Evolutionary conservation across 805 yeast genomes (phyloP).

Genomic region (Nakazawaea wyomingensis): DNA sequence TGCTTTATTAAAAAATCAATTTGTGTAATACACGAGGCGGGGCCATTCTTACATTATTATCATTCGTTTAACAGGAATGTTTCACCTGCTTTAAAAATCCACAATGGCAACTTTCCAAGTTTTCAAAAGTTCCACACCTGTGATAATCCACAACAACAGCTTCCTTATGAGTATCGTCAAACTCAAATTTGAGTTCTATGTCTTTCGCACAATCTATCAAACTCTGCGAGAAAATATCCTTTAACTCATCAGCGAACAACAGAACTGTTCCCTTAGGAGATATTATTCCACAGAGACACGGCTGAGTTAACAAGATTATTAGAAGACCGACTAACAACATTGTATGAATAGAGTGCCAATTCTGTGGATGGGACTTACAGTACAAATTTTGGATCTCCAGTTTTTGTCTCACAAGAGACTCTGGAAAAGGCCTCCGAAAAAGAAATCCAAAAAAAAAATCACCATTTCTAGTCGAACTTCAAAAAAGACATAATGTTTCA

Average conservation of each 20-base stretch:
- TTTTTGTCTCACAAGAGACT: no score
- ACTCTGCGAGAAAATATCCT: background rate
- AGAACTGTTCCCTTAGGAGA: background rate
- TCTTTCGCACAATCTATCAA: constrained; percentile 5
- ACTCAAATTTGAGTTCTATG: constrained; percentile 2
- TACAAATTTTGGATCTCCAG: no score
- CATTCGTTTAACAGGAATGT: background rate
- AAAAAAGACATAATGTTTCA: background rate
- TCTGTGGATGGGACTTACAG: no score
- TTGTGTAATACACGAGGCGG: no score
- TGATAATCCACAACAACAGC: constrained; percentile 6
- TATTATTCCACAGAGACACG: background rate
- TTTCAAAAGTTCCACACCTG: constrained; percentile 9
- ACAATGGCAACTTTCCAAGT: constrained; percentile 4
- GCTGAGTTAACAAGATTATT: background rate
- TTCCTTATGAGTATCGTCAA: background rate
- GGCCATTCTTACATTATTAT: constrained; percentile 6
- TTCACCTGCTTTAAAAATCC: background rate
- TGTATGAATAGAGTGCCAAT: background rate
- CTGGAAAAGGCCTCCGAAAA: no score
- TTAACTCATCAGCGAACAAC: constrained; percentile 4
- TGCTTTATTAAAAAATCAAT: no score
- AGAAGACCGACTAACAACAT: background rate
- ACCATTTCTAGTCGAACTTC: background rate
- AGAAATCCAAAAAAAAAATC: no score